Evolutionary conservation across 345 rosid genomes (phyloP).

Genomic region (Eucalyptus erythrocorys): DNA sequence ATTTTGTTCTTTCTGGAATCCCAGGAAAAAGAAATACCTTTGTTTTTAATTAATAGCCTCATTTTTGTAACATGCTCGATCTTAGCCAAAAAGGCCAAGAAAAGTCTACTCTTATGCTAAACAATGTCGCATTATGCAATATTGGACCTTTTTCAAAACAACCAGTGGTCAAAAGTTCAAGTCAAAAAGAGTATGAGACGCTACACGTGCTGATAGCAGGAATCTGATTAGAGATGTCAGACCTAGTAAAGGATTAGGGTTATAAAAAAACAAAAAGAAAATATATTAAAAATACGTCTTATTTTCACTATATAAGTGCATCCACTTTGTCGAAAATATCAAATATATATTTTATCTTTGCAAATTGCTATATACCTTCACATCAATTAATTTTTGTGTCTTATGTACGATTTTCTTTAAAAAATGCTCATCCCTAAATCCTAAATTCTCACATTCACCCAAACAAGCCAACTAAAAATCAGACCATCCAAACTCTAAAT

Average conservation of each 20-base stretch:
- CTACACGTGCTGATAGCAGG: not conserved
- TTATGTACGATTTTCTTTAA: not conserved
- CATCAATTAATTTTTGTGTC: not conserved
- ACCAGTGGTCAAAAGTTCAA: not conserved
- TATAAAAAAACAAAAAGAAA: not conserved
- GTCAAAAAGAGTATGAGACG: not conserved
- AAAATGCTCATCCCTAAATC: not conserved
- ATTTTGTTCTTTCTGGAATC: not conserved
- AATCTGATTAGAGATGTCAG: not conserved
- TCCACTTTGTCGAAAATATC: not conserved
- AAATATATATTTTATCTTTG: not conserved
- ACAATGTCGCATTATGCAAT: not conserved
- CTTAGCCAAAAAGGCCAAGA: slow-evolving; percentile 55
- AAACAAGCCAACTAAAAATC: not conserved
- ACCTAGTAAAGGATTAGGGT: not conserved
- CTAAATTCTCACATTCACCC: not conserved
- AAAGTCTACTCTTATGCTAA: not conserved
- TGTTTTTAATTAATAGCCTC: not conserved
- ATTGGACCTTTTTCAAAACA: not conserved
- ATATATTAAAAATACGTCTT: not conserved
- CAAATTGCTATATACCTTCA: not conserved
- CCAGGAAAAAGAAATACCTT: not conserved
- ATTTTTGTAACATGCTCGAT: slow-evolving; percentile 4
- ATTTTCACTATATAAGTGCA: not conserved
- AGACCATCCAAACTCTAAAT: not conserved